Evolutionary conservation across 768 basidiomycete genomes (phyloP).

Genomic region (Leccinum variicolor): DNA sequence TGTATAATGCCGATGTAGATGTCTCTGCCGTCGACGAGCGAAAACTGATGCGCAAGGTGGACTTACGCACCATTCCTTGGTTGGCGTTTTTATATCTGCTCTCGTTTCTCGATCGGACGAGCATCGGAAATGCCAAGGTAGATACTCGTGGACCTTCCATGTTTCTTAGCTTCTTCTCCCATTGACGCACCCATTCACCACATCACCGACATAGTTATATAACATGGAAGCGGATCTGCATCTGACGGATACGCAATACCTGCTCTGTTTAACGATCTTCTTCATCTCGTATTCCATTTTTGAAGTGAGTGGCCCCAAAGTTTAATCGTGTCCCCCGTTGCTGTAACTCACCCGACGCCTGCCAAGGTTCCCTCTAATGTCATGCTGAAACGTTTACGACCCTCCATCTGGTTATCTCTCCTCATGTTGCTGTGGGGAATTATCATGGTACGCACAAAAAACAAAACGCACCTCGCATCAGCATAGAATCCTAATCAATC

Average conservation of each 20-base stretch:
- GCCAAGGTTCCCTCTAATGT: constrained; percentile 66
- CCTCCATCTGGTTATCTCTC: constrained; percentile 72
- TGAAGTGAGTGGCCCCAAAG: constrained; percentile 46
- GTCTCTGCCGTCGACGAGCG: constrained; percentile 62
- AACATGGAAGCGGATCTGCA: constrained; percentile 54
- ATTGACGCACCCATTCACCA: neutral
- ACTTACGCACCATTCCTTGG: constrained; percentile 63
- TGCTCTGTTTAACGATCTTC: constrained; percentile 58
- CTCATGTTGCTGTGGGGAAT: constrained; percentile 76
- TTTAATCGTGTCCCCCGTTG: neutral
- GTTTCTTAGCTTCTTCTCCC: neutral
- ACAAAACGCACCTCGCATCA: neutral
- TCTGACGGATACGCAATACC: constrained; percentile 63
- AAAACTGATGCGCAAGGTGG: constrained; percentile 67
- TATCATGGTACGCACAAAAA: constrained; percentile 52
- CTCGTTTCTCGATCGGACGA: constrained; percentile 63
- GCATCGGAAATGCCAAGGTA: constrained; percentile 34
- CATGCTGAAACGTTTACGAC: constrained; percentile 67
- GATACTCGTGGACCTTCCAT: too few species aligned
- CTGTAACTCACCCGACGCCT: neutral
- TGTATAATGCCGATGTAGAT: constrained; percentile 48
- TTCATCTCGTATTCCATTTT: constrained; percentile 67
- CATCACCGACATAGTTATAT: constrained; percentile 48
- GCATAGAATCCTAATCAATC: neutral
- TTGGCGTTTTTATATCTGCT: constrained; percentile 72